Base-by-base conservation (phyloP, 192 early-diverging fungal genomes). In the Backusella westeae region DNA sequence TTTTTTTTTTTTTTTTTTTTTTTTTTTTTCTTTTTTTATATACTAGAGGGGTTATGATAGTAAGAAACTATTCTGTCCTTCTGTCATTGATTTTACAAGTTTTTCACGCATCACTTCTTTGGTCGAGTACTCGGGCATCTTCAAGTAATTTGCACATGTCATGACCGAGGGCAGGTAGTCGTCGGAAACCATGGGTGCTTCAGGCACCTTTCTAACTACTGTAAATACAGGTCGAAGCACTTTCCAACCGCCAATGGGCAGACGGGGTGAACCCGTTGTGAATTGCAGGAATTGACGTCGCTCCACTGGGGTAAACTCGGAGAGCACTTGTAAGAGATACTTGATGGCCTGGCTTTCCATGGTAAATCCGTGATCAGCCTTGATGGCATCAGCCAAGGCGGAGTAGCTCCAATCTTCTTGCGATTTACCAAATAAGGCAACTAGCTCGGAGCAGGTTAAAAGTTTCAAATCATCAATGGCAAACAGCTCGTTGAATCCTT, bases 71-170 rank as follows among this genome's bases (percentile, higher is more conserved):
- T 91, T 92, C 74, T 94, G 90, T n/a, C 97, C 97, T 82, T 98
- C 97, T 15, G 84, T 81, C 46, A 94, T 88, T 10, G 96, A 94
- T 26, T 87, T 86, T 68, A 81, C 80, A 79, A 97, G 87, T 80
- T 91, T 86, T 68, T 82, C 80, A 34, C 82, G 83, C 84, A 95
- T 86, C 0, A 93, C 84, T 15, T 87, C 87, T 53, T 88, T 84
- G 23, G 78, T 78, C 14, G 90, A 85, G 79, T 97, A 98, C 26
- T 90, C 91, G 21, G 97, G 97, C 76, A 98, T 86, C 81, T 98
- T 98, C 66, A 98, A 86, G 75, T 95, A 95, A 77, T 98, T 97
- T 65, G 90, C 94, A 79, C 97, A 98, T 4, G 97, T 98, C 97
- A 98, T 98, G 32, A 98, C 97, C 29, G 90, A 93, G 23, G 97